Evolutionary conservation across 202 grass and related monocot genomes (phyloP).

Genomic region (Schoenoplectus triqueter): DNA sequence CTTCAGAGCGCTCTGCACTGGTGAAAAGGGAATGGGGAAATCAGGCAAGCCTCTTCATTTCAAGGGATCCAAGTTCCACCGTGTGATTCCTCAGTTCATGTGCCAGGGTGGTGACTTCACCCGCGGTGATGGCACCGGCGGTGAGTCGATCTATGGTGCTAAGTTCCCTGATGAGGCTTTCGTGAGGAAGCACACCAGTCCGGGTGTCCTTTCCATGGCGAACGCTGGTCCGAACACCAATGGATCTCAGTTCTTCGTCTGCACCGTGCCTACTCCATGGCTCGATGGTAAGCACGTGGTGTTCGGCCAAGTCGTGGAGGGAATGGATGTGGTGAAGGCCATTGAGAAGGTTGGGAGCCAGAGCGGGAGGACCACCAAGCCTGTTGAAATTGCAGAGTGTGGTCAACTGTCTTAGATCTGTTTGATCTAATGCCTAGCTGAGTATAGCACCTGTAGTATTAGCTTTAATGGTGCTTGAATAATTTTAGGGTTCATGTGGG

Average conservation of each 20-base stretch:
- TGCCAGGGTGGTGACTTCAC: constrained; percentile 54
- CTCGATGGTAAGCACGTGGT: constrained; percentile 47
- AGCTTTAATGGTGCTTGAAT: constrained; percentile 35
- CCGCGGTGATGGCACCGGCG: constrained; percentile 42
- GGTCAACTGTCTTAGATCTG: constrained; percentile 43
- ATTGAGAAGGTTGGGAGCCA: constrained; percentile 44
- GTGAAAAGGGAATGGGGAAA: constrained; percentile 45
- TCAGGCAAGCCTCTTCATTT: constrained; percentile 48
- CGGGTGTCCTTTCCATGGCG: constrained; percentile 43
- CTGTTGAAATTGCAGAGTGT: constrained; percentile 32
- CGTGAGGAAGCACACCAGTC: constrained; percentile 34
- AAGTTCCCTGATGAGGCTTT: constrained; percentile 44
- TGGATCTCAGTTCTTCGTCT: constrained; percentile 52
- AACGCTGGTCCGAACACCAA: constrained; percentile 45
- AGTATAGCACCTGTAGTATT: constrained; percentile 2
- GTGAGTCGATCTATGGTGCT: constrained; percentile 47
- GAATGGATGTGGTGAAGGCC: constrained; percentile 28
- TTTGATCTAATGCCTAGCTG: constrained; percentile 25
- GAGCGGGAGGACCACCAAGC: constrained; percentile 21
- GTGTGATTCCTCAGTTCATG: constrained; percentile 50
- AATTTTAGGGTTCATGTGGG: constrained; percentile 33
- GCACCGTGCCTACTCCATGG: constrained; percentile 40
- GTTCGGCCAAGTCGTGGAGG: constrained; percentile 44
- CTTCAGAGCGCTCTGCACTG: constrained; percentile 49
- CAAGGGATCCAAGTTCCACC: constrained; percentile 50